phyloP scores from a whole-genome alignment of 2,329 filamentous ascomycete species.

The Dactylellina sp. region DNA sequence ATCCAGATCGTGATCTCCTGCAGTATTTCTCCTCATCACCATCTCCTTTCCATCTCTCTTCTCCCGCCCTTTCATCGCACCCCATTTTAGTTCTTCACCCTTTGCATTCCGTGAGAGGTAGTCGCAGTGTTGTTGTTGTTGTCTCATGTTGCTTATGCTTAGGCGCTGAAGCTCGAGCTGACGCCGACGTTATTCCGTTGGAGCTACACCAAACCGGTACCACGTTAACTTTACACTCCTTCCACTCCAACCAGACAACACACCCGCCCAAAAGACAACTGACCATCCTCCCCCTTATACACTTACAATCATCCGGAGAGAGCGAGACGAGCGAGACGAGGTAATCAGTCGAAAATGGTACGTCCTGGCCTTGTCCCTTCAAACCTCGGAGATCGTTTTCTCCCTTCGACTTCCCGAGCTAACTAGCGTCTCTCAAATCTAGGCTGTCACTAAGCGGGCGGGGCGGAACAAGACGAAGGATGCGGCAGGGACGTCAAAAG shows the following conservation, averaged over 20 bases:
- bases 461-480: slow-evolving; percentile 69
- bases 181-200: slow-evolving; percentile 25
- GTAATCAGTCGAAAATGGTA: slow-evolving; percentile 49
- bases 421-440: slow-evolving; percentile 37
- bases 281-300: slow-evolving; percentile 79
- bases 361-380: slow-evolving; percentile 14
- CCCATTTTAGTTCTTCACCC: slow-evolving; percentile 8
- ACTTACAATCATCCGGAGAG: slow-evolving; percentile 29
- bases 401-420: slow-evolving; percentile 6
- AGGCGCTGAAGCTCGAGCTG: slow-evolving; percentile 42
- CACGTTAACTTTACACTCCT: slow-evolving; percentile 32
- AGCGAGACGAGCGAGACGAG: slow-evolving; percentile 31
- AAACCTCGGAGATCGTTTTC: slow-evolving; percentile 20
- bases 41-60: slow-evolving; percentile 1
- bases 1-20: slow-evolving; percentile 29
- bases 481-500: slow-evolving; percentile 64
- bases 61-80: neutral
- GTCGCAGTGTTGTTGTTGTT: slow-evolving; percentile 13
- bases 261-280: slow-evolving; percentile 96
- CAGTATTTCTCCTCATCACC: neutral
- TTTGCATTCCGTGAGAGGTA: slow-evolving; percentile 20
- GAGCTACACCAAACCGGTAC: slow-evolving; percentile 36
- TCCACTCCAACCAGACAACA: slow-evolving; percentile 74
- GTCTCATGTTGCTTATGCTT: slow-evolving; percentile 3
- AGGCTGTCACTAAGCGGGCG: slow-evolving; percentile 71